Evolutionary conservation across 2,329 filamentous ascomycete genomes (phyloP).

Genomic region (Pyrenophora teres): DNA sequence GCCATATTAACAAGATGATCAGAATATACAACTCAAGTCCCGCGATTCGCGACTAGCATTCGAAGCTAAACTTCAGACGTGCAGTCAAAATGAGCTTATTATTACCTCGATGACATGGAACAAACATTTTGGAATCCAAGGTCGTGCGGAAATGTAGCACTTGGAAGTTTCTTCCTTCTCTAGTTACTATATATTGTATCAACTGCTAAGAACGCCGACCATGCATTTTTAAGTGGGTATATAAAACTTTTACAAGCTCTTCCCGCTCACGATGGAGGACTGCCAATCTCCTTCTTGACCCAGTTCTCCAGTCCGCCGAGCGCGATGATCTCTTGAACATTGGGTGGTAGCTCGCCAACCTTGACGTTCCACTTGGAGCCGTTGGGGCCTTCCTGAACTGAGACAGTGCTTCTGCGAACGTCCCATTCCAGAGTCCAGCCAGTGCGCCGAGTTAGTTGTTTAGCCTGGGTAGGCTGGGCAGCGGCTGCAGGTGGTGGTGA

Average conservation of each 20-base stretch:
- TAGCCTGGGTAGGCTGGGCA: constrained; percentile 52
- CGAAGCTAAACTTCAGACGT: too few species aligned
- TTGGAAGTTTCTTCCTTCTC: background rate
- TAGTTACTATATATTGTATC: background rate
- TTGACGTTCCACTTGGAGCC: constrained; percentile 76
- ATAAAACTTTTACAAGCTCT: constrained; percentile 8
- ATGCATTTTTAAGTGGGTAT: constrained; percentile 14
- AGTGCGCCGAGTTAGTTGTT: constrained; percentile 70
- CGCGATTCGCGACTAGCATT: too few species aligned
- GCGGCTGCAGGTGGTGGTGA: constrained; percentile 49
- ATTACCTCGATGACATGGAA: background rate
- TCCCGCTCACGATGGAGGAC: constrained; percentile 20
- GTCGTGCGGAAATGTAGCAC: too few species aligned
- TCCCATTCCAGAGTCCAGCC: constrained; percentile 88
- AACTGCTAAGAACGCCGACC: constrained; percentile 9
- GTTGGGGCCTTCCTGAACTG: constrained; percentile 69
- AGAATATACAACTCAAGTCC: too few species aligned
- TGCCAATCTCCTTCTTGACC: constrained; percentile 72
- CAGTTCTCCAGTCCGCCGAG: constrained; percentile 78
- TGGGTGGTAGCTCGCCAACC: constrained; percentile 81
- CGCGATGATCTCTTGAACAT: constrained; percentile 69
- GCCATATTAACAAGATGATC: too few species aligned
- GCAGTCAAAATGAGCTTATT: constrained; percentile 38
- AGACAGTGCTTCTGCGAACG: constrained; percentile 70
- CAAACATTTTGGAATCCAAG: background rate